Percentiles rank a stretch among this genome's conserved stretches.
phyloP scores from a whole-genome alignment of 495 filamentous ascomycete species.

The Aspergillus avenaceus region DNA sequence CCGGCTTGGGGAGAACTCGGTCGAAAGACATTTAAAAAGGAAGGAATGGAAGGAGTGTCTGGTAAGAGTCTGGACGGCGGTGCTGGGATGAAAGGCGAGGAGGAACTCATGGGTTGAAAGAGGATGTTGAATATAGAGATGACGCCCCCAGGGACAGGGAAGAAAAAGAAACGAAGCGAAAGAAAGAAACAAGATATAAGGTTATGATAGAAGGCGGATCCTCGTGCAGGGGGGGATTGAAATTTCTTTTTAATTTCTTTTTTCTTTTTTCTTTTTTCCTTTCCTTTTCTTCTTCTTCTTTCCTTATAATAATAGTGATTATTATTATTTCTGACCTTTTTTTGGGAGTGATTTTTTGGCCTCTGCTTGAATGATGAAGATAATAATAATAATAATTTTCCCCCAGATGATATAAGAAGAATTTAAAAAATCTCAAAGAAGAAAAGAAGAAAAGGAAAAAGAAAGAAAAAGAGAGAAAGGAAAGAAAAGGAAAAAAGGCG shows the following conservation, averaged over 20 bases:
- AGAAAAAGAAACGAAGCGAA: constrained; percentile 14
- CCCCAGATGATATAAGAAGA: no score
- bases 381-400: no score
- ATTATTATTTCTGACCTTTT: constrained; percentile 16
- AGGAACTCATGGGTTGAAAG: constrained; percentile 10
- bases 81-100: constrained; percentile 14
- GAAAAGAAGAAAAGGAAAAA: no score
- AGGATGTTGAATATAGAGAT: constrained; percentile 8
- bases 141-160: constrained; percentile 8
- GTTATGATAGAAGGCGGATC: constrained; percentile 11
- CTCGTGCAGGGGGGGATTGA: neutral
- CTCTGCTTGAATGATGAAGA: no score
- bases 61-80: constrained; percentile 2
- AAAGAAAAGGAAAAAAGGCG: no score
- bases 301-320: constrained; percentile 3
- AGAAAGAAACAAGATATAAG: constrained; percentile 14
- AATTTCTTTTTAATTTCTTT: neutral
- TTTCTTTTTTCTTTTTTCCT: constrained; percentile 6
- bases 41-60: constrained; percentile 12
- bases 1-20: constrained; percentile 50
- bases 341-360: neutral
- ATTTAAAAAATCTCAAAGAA: no score
- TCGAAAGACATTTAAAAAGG: constrained; percentile 51
- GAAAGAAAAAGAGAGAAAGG: no score
- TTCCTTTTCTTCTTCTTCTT: constrained; percentile 6